These are phyloP conservation scores for Candida piceae DNA, from an alignment of 805 yeast species.

Conservation along the genomic window DNA sequence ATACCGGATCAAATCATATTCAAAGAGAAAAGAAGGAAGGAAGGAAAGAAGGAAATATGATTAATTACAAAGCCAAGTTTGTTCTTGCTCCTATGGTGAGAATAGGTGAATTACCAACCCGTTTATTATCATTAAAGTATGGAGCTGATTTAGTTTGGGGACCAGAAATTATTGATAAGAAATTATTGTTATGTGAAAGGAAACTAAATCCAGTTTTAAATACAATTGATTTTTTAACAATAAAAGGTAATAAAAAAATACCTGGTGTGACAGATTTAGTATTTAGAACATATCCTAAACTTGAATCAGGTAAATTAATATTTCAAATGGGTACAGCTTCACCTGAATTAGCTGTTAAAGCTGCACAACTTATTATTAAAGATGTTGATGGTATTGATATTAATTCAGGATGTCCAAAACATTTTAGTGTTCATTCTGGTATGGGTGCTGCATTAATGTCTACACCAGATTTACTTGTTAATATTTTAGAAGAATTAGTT, in stretches of 20 bases:
- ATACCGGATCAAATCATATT: no score
- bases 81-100: slow-evolving; percentile 97
- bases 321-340: slow-evolving; percentile 90
- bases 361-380: slow-evolving; percentile 70
- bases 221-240: slow-evolving; percentile 55
- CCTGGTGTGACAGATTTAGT: slow-evolving; percentile 46
- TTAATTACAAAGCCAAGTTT: slow-evolving; percentile 68
- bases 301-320: slow-evolving; percentile 63
- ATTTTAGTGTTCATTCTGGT: slow-evolving; percentile 88
- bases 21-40: no score
- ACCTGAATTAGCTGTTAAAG: slow-evolving; percentile 81
- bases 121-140: slow-evolving; percentile 70
- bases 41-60: no score
- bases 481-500: slow-evolving; percentile 65
- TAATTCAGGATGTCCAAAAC: slow-evolving; percentile 97
- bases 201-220: slow-evolving; percentile 48
- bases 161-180: slow-evolving; percentile 91
- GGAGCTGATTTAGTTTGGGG: slow-evolving; percentile 97
- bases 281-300: slow-evolving; percentile 64
- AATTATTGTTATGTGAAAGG: slow-evolving; percentile 66
- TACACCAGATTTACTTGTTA: slow-evolving; percentile 75
- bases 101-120: slow-evolving; percentile 88
- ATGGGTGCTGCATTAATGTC: slow-evolving; percentile 93
- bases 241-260: slow-evolving; percentile 35
- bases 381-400: slow-evolving; percentile 94